Evolutionary conservation across 371 early-diverging fungal genomes (phyloP).

Genomic region (Gilbertella persicaria): DNA sequence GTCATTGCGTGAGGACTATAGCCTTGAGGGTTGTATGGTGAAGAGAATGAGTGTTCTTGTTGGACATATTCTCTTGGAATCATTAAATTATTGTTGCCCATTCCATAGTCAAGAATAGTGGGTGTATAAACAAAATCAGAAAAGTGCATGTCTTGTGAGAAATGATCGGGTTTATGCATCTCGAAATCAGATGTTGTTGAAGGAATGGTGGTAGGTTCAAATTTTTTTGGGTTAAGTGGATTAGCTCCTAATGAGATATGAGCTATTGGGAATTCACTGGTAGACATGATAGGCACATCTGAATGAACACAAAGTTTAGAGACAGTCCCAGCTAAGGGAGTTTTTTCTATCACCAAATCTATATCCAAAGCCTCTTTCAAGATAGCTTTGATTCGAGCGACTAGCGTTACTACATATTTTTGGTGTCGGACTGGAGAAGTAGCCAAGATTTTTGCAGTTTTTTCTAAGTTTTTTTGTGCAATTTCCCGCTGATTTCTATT

Average conservation of each 20-base stretch:
- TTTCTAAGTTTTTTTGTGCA: conserved; percentile 26
- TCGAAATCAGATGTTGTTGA: conserved; percentile 12
- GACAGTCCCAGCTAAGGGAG: no score
- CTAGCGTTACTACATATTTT: conserved; percentile 33
- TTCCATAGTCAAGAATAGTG: conserved; percentile 8
- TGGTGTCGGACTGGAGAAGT: conserved; percentile 44
- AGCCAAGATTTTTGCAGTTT: conserved; percentile 26
- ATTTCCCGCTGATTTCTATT: conserved; percentile 11
- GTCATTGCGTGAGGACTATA: not conserved
- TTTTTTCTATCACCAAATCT: not conserved
- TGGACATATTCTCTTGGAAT: not conserved
- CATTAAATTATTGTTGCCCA: not conserved
- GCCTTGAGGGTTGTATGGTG: not conserved
- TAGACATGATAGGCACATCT: not conserved
- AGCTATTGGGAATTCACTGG: no score
- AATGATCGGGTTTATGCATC: conserved; percentile 6
- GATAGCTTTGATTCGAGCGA: conserved; percentile 26
- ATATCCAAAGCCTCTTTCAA: conserved; percentile 8
- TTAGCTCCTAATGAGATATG: not conserved
- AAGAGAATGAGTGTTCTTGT: not conserved
- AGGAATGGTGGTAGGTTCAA: conserved; percentile 4
- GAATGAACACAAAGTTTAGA: no score
- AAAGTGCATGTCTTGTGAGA: conserved; percentile 19
- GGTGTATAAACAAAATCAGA: conserved; percentile 24
- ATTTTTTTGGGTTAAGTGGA: not conserved